Percentiles rank a stretch among this genome's conserved stretches.
Evolutionary conservation across 139 green algal genomes (phyloP).

Genomic region (Micractinium conductrix): DNA sequence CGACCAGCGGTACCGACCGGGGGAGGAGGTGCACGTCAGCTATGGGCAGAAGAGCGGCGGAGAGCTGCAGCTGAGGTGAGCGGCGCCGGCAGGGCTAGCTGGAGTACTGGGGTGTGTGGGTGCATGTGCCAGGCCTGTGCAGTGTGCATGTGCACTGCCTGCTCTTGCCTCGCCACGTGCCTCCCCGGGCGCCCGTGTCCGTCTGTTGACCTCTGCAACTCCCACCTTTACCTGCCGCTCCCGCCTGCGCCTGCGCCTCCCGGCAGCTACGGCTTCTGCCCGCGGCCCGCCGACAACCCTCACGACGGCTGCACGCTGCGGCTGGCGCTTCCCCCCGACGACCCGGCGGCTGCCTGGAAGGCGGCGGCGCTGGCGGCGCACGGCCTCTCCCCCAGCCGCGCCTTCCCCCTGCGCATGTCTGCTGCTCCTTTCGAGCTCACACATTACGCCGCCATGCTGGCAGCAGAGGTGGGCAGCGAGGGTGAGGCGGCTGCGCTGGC

Average conservation of each 20-base stretch:
- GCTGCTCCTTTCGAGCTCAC: constrained; percentile 53
- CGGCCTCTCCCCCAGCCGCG: neutral
- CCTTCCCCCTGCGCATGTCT: constrained; percentile 58
- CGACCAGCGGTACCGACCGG: constrained; percentile 56
- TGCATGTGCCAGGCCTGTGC: neutral
- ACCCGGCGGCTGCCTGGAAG: constrained; percentile 46
- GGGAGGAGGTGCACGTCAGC: constrained; percentile 45
- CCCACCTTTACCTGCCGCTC: neutral
- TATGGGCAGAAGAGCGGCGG: constrained; percentile 27
- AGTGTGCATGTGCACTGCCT: no score
- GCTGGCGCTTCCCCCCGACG: neutral
- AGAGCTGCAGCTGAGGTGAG: constrained; percentile 29
- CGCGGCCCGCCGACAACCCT: constrained; percentile 56
- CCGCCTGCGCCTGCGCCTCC: constrained; percentile 25
- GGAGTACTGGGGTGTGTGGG: neutral
- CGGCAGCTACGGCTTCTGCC: constrained; percentile 75
- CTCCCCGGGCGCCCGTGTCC: neutral
- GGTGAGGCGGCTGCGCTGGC: constrained; percentile 19
- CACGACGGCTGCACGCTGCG: constrained; percentile 54
- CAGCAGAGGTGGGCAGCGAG: constrained; percentile 6
- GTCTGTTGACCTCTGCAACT: neutral
- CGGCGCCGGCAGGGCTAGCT: neutral
- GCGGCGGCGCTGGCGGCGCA: constrained; percentile 32
- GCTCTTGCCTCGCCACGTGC: no score
- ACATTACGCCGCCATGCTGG: constrained; percentile 46